Percentiles rank a stretch among this genome's conserved stretches.
Evolutionary conservation across 148 eudicot species (phyloP).

Genomic region (Chenopodium berlandieri): DNA sequence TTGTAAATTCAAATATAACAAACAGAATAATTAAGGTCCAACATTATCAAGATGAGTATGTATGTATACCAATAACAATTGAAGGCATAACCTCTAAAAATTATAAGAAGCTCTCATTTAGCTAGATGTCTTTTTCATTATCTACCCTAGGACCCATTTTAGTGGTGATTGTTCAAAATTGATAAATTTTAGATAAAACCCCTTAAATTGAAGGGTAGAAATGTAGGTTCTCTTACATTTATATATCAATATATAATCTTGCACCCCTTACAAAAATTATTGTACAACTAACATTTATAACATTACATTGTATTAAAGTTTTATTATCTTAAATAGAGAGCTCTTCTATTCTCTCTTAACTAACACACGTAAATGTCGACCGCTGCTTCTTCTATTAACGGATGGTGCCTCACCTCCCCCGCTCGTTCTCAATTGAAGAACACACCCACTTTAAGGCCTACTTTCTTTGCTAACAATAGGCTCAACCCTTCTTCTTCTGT

Average conservation of each 20-base stretch:
- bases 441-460: slow-evolving; percentile 13
- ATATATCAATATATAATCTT: not conserved
- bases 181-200: not conserved
- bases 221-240: not conserved
- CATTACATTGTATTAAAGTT: no score
- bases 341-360: no score
- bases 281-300: no score
- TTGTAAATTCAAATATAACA: not conserved
- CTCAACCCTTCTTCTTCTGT: slow-evolving; percentile 38
- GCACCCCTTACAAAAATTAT: not conserved
- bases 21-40: not conserved
- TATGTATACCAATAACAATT: not conserved
- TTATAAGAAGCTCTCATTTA: slow-evolving; percentile 23
- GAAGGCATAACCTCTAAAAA: not conserved
- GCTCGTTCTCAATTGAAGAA: slow-evolving; percentile 7
- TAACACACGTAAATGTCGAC: slow-evolving; percentile 2
- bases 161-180: slow-evolving; percentile 1
- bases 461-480: slow-evolving; percentile 13
- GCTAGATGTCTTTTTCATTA: slow-evolving; percentile 31
- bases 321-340: no score
- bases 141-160: slow-evolving; percentile 24
- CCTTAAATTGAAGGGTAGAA: slow-evolving; percentile 16
- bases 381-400: slow-evolving; percentile 23
- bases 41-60: slow-evolving; percentile 10
- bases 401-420: slow-evolving; percentile 26